phyloP scores from a whole-genome alignment of 164 flowering plant species.

The Chimonanthus praecox region DNA sequence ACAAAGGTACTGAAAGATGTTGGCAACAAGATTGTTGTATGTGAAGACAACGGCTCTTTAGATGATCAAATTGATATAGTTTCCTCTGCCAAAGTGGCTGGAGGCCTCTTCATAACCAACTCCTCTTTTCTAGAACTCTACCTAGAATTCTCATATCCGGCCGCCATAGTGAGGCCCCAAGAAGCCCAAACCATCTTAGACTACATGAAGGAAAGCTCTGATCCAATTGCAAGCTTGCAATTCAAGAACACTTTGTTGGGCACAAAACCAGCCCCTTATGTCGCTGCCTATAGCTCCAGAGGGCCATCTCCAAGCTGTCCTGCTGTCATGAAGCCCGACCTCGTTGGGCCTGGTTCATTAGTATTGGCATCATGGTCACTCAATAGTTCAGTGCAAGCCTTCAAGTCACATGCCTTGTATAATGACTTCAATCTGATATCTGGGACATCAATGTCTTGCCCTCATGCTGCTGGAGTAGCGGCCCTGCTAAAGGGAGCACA shows the following conservation, averaged over 20 bases:
- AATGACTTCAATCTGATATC: constrained; percentile 43
- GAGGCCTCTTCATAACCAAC: constrained; percentile 48
- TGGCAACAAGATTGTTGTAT: constrained; percentile 25
- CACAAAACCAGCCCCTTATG: constrained; percentile 43
- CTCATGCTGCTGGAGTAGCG: constrained; percentile 55
- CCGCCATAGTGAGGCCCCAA: constrained; percentile 23
- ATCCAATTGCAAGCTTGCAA: constrained; percentile 29
- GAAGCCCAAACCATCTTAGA: constrained; percentile 28
- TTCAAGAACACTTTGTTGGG: constrained; percentile 37
- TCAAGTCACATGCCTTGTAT: constrained; percentile 11
- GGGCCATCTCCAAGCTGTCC: constrained; percentile 37
- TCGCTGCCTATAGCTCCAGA: constrained; percentile 52
- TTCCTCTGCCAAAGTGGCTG: constrained; percentile 23
- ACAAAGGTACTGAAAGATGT: constrained; percentile 16
- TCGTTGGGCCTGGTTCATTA: constrained; percentile 46
- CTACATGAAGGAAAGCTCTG: constrained; percentile 24
- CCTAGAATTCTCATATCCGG: constrained; percentile 30
- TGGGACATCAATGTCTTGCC: constrained; percentile 74
- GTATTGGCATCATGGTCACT: constrained; percentile 56
- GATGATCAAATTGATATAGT: constrained; percentile 25
- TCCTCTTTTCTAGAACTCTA: constrained; percentile 17
- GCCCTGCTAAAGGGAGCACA: constrained; percentile 49
- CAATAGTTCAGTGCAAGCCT: constrained; percentile 7
- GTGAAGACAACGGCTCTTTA: constrained; percentile 14
- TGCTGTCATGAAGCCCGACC: constrained; percentile 53